These are phyloP conservation scores for Sclerotinia trifoliorum DNA, from an alignment of 2,329 filamentous ascomycete genomes.

Conservation along the genomic window DNA sequence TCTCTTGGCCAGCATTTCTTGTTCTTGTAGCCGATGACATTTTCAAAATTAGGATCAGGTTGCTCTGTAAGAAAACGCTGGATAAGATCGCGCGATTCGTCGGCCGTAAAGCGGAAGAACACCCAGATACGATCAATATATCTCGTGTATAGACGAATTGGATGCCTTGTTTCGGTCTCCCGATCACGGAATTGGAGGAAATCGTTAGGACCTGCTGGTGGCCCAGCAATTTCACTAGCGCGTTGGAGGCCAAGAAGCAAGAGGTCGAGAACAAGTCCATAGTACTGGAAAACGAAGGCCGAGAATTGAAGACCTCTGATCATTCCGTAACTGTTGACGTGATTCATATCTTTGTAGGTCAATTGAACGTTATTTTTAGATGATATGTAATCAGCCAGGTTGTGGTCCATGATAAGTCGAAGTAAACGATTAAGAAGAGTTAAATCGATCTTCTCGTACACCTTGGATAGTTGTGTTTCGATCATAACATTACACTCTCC, in stretches of 20 bases:
- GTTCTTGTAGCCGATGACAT: conserved; percentile 97
- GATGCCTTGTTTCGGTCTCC: conserved; percentile 87
- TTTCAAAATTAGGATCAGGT: conserved; percentile 98
- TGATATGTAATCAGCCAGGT: conserved; percentile 97
- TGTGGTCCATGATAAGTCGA: conserved; percentile 98
- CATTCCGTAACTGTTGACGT: conserved; percentile 98
- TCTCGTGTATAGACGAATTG: conserved; percentile 93
- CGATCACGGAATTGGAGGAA: conserved; percentile 96
- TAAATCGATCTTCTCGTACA: conserved; percentile 98
- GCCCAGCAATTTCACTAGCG: conserved; percentile 96
- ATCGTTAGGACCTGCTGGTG: conserved; percentile 90
- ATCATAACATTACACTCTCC: conserved; percentile 99
- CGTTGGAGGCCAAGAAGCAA: conserved; percentile 88
- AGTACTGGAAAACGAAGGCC: conserved; percentile 98
- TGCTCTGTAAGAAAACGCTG: conserved; percentile 98
- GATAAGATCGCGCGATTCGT: conserved; percentile 93
- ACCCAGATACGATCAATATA: conserved; percentile 99
- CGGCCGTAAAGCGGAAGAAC: conserved; percentile 88
- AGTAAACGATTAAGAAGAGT: conserved; percentile 92
- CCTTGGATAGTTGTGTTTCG: conserved; percentile 96
- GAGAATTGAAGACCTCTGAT: conserved; percentile 98
- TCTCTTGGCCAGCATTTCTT: conserved; percentile 99
- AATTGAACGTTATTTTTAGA: conserved; percentile 99
- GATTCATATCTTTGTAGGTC: conserved; percentile 99
- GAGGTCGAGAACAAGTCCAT: conserved; percentile 91